These are phyloP conservation scores for Heracleum sosnowskyi DNA, from an alignment of 129 eudicot genomes.

Conservation along the genomic window DNA sequence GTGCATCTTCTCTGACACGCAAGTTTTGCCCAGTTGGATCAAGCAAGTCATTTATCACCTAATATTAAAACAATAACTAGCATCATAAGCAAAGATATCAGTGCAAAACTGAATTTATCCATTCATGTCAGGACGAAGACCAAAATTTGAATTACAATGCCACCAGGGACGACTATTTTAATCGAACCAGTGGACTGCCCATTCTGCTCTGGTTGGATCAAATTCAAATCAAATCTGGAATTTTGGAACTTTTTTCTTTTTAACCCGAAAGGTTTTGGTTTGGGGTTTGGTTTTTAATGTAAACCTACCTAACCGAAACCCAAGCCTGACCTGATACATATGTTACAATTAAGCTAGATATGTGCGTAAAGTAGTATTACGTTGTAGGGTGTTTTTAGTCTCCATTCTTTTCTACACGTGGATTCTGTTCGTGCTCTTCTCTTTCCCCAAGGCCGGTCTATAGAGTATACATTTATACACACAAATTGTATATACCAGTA, in stretches of 20 bases:
- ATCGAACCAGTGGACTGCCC: not conserved
- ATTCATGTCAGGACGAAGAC: not conserved
- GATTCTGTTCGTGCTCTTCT: too few relatives aligned
- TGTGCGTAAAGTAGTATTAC: too few relatives aligned
- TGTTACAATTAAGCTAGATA: too few relatives aligned
- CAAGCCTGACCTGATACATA: too few relatives aligned
- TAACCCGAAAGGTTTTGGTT: too few relatives aligned
- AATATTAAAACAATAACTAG: slow-evolving; percentile 21
- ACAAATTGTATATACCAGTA: too few relatives aligned
- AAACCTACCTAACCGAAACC: too few relatives aligned
- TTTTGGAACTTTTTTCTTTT: not conserved
- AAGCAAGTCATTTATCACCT: slow-evolving; percentile 98
- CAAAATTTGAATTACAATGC: not conserved
- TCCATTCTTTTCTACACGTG: too few relatives aligned
- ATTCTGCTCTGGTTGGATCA: not conserved
- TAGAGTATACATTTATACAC: too few relatives aligned
- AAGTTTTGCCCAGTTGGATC: slow-evolving; percentile 98
- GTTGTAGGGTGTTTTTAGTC: too few relatives aligned
- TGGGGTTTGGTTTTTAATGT: too few relatives aligned
- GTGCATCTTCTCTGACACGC: slow-evolving; percentile 98
- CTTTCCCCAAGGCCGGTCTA: too few relatives aligned
- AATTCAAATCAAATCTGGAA: not conserved
- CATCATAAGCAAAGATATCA: slow-evolving; percentile 6
- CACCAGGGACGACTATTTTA: not conserved
- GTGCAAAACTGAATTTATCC: not conserved